Evolutionary conservation across 345 rosid genomes (phyloP).

Genomic region (Viola odorata): DNA sequence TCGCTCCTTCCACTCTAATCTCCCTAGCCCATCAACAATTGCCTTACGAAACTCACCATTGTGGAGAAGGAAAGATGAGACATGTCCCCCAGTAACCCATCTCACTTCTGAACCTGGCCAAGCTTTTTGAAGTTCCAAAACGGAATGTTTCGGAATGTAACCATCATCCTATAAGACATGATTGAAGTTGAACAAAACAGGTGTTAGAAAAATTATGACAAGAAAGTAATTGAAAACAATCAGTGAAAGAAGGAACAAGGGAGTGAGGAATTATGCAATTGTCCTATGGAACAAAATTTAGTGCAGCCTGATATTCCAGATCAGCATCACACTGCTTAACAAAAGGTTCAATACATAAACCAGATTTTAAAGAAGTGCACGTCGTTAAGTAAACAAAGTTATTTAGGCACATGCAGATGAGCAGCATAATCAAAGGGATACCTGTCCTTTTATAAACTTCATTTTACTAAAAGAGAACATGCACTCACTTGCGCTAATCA

Average conservation of each 20-base stretch:
- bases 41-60: slow-evolving; percentile 78
- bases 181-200: slow-evolving; percentile 1
- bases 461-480: too few relatives aligned
- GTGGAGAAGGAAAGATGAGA: slow-evolving; percentile 82
- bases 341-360: background rate
- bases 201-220: background rate
- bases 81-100: slow-evolving; percentile 98
- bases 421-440: too few relatives aligned
- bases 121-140: slow-evolving; percentile 90
- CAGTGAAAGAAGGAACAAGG: background rate
- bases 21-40: slow-evolving; percentile 65
- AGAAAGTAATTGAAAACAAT: background rate
- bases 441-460: too few relatives aligned
- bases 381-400: too few relatives aligned
- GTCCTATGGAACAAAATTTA: background rate
- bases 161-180: slow-evolving; percentile 76
- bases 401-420: too few relatives aligned
- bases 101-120: slow-evolving; percentile 99
- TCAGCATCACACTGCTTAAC: background rate
- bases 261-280: background rate
- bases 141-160: slow-evolving; percentile 92
- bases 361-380: too few relatives aligned
- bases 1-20: slow-evolving; percentile 80
- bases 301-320: too few relatives aligned
- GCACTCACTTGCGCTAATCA: too few relatives aligned